A percentile compares a stretch with the other conserved stretches of the same genome.
These are phyloP conservation scores for Aspergillus sclerotioniger DNA, from an alignment of 495 filamentous ascomycete genomes.

Conservation along the genomic window DNA sequence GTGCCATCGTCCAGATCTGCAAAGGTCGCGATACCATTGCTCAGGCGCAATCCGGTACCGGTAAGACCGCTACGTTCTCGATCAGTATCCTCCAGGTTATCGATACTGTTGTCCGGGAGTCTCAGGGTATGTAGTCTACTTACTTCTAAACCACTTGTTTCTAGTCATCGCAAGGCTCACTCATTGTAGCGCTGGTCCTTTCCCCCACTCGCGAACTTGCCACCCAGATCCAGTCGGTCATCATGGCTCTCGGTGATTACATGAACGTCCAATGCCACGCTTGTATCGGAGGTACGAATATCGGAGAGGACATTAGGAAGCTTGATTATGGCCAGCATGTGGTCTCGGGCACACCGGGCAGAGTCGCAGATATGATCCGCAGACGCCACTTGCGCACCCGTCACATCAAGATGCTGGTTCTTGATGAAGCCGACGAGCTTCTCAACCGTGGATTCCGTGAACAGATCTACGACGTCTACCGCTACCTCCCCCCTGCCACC, in stretches of 20 bases:
- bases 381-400: slow-evolving; percentile 90
- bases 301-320: slow-evolving; percentile 95
- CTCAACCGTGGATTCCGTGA: slow-evolving; percentile 94
- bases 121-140: slow-evolving; percentile 56
- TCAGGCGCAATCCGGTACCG: slow-evolving; percentile 98
- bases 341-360: slow-evolving; percentile 91
- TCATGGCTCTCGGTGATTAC: slow-evolving; percentile 96
- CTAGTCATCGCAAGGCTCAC: slow-evolving; percentile 12
- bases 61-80: slow-evolving; percentile 98
- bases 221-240: slow-evolving; percentile 95
- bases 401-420: slow-evolving; percentile 97
- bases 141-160: no score
- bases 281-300: slow-evolving; percentile 96
- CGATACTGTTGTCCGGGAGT: slow-evolving; percentile 78
- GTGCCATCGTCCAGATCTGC: slow-evolving; percentile 97
- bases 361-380: slow-evolving; percentile 98
- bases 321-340: slow-evolving; percentile 97
- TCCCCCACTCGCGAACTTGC: slow-evolving; percentile 97
- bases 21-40: slow-evolving; percentile 98
- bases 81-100: slow-evolving; percentile 96
- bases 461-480: slow-evolving; percentile 99
- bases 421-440: slow-evolving; percentile 95
- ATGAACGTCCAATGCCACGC: slow-evolving; percentile 99
- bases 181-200: slow-evolving; percentile 75
- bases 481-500: slow-evolving; percentile 90